Base-by-base conservation (phyloP, 108 stramenopile species). In the Epithemia pelagica region DNA sequence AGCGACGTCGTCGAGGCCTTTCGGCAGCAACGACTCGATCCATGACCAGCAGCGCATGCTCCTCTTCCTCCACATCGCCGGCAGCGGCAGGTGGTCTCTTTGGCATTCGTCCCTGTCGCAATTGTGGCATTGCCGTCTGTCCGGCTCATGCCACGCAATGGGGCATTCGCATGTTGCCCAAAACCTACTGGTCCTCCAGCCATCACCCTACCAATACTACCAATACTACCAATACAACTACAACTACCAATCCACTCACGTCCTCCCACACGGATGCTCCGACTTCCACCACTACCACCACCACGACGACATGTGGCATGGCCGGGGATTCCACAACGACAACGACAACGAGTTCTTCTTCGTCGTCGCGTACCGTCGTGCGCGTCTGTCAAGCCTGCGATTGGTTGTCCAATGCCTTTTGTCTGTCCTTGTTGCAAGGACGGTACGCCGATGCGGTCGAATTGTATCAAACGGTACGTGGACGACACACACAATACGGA, bases 121-220 rank as follows among this genome's bases (percentile, higher is more conserved):
- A 92, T 67, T 89, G 88, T 64, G 87, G 90, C 7, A 73, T 83
- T 27, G 63, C 68, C 58, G 74, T 83, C 52, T 91, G 90, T 71
- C 70, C 75, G 32, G 74, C 71, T 30, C 84, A 79, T 68, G 63
- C 75, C 56, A 74, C 76, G 10, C 46, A 52, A 3, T 92, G 90
- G 90, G 73, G 68, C 21, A 61, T 59, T 24, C 65, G 74, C 23
- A 83, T 80, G 82, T 26, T 92, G 52, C 90, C 90, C 21, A 81
- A 85, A 32, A 87, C 90, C 0, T 92, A 87, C 74, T 59, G 72
- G 25, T 5, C 56, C 7, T 27, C 37, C 37, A 10, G 10, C 15
- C 37, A 46, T 46, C 15, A 5, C 10, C 15, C 37, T 5, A 46
- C 37, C 15, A 10, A 5, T 46, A 5, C 15, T 5, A 15, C 5